Conservation (phyloP, 176 grass and related monocot genomes). For the Hordeum vulgare region MorexV3_pseudomolecules_assembly NC_058524.1:7338232-7338731, state of each 20-base stretch:
- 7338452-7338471: background rate
- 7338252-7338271: no score
- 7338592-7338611: no score
- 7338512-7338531: background rate
- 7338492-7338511: background rate
- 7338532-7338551: slow-evolving; percentile 17
- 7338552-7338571: slow-evolving; percentile 26
- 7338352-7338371: slow-evolving; percentile 44
- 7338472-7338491: background rate
- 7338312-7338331: slow-evolving; percentile 76
- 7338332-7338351: slow-evolving; percentile 80
- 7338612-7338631: no score
- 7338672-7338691: no score
- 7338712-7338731: no score
- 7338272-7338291: slow-evolving; percentile 13
- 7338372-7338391: slow-evolving; percentile 77
- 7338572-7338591: no score
- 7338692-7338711: no score
- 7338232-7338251: no score
- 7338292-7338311: slow-evolving; percentile 77
- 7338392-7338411: slow-evolving; percentile 48
- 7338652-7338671: no score
- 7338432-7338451: slow-evolving; percentile 41
- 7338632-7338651: no score
- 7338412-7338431: slow-evolving; percentile 75